Percentiles rank a stretch among this genome's conserved stretches.
phyloP scores from a whole-genome alignment of 495 filamentous ascomycete species.

The Bombardia bombarda region DNA sequence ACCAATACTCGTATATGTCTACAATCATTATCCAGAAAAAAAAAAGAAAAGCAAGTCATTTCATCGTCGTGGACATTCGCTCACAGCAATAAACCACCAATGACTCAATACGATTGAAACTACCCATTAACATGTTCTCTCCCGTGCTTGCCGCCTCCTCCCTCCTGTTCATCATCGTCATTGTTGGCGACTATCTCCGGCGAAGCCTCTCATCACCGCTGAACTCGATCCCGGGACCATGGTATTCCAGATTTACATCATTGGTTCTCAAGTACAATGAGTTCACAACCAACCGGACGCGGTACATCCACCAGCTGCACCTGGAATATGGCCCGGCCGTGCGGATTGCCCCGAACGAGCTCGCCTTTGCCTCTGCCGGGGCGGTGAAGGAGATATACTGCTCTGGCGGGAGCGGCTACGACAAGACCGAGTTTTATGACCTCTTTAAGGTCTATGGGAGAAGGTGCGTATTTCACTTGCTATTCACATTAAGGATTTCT shows the following conservation, averaged over 20 bases:
- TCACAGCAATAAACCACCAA: background rate
- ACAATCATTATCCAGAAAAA: too few species aligned
- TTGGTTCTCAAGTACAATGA: slow-evolving; percentile 49
- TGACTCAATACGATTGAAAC: too few species aligned
- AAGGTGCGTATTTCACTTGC: slow-evolving; percentile 27
- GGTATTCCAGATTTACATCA: slow-evolving; percentile 44
- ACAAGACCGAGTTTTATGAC: slow-evolving; percentile 61
- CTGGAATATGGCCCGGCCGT: slow-evolving; percentile 48
- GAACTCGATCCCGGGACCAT: slow-evolving; percentile 44
- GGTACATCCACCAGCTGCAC: slow-evolving; percentile 49
- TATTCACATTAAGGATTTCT: background rate
- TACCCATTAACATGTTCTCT: slow-evolving; percentile 15
- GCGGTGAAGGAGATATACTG: slow-evolving; percentile 61
- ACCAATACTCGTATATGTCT: too few species aligned
- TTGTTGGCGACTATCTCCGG: slow-evolving; percentile 13
- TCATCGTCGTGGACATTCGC: too few species aligned
- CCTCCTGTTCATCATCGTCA: slow-evolving; percentile 9
- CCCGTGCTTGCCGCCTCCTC: slow-evolving; percentile 13
- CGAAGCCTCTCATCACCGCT: slow-evolving; percentile 30
- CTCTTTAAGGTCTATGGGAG: slow-evolving; percentile 51
- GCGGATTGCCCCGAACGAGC: slow-evolving; percentile 51
- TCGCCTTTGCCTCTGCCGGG: slow-evolving; percentile 48
- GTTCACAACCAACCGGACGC: slow-evolving; percentile 44
- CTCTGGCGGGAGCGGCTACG: slow-evolving; percentile 56
- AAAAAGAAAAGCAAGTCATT: too few species aligned